phyloP scores from a whole-genome alignment of 768 basidiomycete genomes.

The Strobilomyces echinocephalus region DNA sequence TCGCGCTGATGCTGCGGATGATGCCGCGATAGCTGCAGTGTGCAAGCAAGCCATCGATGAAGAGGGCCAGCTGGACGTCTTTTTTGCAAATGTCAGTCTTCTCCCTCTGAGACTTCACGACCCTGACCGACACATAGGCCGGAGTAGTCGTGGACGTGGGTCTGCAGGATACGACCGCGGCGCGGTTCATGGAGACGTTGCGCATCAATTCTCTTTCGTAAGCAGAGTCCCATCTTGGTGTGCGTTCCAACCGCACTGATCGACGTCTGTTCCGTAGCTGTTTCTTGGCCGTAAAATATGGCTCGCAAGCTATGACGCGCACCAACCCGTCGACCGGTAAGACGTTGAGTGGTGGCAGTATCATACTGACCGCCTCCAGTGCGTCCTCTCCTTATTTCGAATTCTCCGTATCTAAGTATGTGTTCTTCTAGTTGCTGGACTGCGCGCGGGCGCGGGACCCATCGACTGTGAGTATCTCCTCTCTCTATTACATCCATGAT shows the following conservation, averaged over 20 bases:
- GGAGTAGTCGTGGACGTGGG: constrained; percentile 47
- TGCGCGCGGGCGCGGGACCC: constrained; percentile 77
- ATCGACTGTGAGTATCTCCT: constrained; percentile 60
- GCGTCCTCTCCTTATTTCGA: constrained; percentile 20
- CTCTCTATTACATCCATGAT: background rate
- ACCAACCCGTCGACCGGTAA: constrained; percentile 67
- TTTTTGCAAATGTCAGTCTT: constrained; percentile 82
- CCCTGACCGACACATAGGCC: constrained; percentile 43
- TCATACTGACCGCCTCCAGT: constrained; percentile 86
- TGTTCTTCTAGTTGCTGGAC: constrained; percentile 64
- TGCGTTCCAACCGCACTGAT: background rate
- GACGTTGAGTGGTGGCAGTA: constrained; percentile 66
- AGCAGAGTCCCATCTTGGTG: constrained; percentile 4
- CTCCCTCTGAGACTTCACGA: background rate
- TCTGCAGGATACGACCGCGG: constrained; percentile 52
- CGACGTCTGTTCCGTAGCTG: constrained; percentile 44
- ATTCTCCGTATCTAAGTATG: background rate
- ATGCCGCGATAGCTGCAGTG: constrained; percentile 57
- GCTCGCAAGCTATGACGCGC: constrained; percentile 74
- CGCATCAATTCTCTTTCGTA: constrained; percentile 71
- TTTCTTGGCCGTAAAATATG: constrained; percentile 87
- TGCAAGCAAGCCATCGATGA: constrained; percentile 73
- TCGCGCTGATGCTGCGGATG: constrained; percentile 82
- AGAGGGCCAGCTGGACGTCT: constrained; percentile 84
- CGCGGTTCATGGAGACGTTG: constrained; percentile 72